A percentile compares a stretch with the other conserved stretches of the same genome.
These are phyloP conservation scores for Phialophora tarda DNA, from an alignment of 2,329 filamentous ascomycete genomes.

Conservation along the genomic window DNA sequence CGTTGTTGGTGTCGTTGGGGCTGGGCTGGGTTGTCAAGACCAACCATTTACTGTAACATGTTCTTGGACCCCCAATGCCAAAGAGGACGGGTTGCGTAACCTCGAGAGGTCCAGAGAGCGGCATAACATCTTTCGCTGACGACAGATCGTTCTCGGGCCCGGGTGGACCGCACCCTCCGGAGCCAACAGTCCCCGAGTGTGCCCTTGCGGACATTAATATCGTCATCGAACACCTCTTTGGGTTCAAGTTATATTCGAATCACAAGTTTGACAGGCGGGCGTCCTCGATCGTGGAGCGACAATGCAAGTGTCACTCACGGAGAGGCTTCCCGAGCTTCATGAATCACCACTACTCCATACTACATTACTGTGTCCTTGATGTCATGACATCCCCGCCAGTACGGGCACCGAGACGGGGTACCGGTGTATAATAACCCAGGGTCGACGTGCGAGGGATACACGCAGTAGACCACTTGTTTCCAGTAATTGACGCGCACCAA, in stretches of 20 bases:
- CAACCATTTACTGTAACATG: background rate
- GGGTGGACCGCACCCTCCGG: background rate
- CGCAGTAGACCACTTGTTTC: background rate
- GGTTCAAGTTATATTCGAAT: background rate
- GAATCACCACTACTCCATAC: constrained; percentile 6
- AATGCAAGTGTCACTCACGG: constrained; percentile 4
- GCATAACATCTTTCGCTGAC: background rate
- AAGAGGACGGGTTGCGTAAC: background rate
- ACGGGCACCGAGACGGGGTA: background rate
- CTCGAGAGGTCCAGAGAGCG: background rate
- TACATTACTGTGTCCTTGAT: constrained; percentile 5
- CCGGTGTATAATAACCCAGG: background rate
- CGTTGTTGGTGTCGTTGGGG: background rate
- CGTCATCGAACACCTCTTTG: background rate
- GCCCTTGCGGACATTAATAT: background rate
- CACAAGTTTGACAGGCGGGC: background rate
- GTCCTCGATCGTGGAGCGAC: constrained; percentile 7
- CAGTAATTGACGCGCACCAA: background rate
- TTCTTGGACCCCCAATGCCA: background rate
- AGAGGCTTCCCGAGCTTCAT: background rate
- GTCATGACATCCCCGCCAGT: constrained; percentile 4
- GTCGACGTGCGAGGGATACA: background rate
- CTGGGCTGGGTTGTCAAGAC: background rate
- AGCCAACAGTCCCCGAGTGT: background rate
- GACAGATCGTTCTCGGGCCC: background rate